A percentile compares a stretch with the other conserved stretches of the same genome.
phyloP scores from a whole-genome alignment of 1,284 basidiomycete species.

The Singerocomus rubriflavus region DNA sequence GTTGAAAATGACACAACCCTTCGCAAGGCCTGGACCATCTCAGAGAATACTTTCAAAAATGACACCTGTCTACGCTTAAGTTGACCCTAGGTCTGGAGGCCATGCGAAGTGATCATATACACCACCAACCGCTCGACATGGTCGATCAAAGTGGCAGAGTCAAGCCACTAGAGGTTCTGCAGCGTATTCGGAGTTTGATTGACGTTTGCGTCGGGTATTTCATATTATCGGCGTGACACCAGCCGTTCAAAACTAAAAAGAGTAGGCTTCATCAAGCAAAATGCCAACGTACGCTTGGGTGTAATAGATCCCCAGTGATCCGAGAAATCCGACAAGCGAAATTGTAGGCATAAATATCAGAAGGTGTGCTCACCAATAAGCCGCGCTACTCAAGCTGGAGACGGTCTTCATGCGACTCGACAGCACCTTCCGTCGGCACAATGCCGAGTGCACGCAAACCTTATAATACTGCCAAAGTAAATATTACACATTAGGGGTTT shows the following conservation, averaged over 20 bases:
- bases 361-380: constrained; percentile 63
- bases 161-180: constrained; percentile 89
- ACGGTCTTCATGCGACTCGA: constrained; percentile 88
- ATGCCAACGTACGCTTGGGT: constrained; percentile 99
- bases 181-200: constrained; percentile 95
- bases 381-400: constrained; percentile 93
- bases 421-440: constrained; percentile 46
- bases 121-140: constrained; percentile 92
- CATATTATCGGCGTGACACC: not conserved
- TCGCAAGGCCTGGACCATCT: constrained; percentile 85
- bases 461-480: too few species aligned
- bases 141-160: constrained; percentile 97
- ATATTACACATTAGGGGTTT: too few species aligned
- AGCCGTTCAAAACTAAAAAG: not conserved
- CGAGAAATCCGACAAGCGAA: constrained; percentile 73
- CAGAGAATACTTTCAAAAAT: constrained; percentile 99
- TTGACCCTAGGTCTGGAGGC: constrained; percentile 93
- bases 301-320: constrained; percentile 93
- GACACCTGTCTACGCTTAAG: constrained; percentile 96
- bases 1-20: constrained; percentile 90
- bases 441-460: too few species aligned
- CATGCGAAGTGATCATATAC: constrained; percentile 92
- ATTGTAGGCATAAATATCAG: constrained; percentile 2
- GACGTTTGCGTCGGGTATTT: constrained; percentile 61
- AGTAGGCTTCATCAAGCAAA: constrained; percentile 58